Evolutionary conservation across 805 yeast species (phyloP).

Genomic region (Cephaloascus albidus): DNA sequence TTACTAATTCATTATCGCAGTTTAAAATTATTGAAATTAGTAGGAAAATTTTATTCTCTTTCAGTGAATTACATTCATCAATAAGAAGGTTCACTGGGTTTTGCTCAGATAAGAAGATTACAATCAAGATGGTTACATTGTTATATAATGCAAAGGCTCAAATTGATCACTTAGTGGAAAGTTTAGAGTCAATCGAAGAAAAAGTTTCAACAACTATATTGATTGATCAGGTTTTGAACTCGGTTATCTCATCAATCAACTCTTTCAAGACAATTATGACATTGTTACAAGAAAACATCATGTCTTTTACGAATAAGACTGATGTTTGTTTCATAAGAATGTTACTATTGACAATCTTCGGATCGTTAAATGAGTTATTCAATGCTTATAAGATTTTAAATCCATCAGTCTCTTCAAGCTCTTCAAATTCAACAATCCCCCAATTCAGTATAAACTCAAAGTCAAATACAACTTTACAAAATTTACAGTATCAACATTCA

Average conservation of each 20-base stretch:
- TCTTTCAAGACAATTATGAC: conserved; percentile 45
- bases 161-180: conserved; percentile 48
- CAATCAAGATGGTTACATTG: conserved; percentile 42
- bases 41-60: conserved; percentile 52
- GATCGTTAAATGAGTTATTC: conserved; percentile 56
- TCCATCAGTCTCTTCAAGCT: conserved; percentile 8
- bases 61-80: conserved; percentile 56
- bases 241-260: conserved; percentile 23
- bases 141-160: conserved; percentile 43
- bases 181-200: conserved; percentile 41
- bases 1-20: conserved; percentile 7
- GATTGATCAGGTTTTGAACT: conserved; percentile 17
- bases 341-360: conserved; percentile 50
- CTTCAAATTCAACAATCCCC: conserved; percentile 1
- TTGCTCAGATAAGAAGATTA: conserved; percentile 44
- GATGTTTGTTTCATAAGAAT: conserved; percentile 60
- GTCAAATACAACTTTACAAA: conserved; percentile 1
- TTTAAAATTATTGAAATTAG: conserved; percentile 32
- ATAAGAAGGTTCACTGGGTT: conserved; percentile 48
- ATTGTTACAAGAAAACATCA: conserved; percentile 37
- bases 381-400: conserved; percentile 49
- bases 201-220: conserved; percentile 19
- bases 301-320: conserved; percentile 39
- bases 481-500: neutral
- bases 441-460: neutral